Evolutionary conservation across 257 asterid genomes (phyloP).

Genomic region (Mentha longifolia): DNA sequence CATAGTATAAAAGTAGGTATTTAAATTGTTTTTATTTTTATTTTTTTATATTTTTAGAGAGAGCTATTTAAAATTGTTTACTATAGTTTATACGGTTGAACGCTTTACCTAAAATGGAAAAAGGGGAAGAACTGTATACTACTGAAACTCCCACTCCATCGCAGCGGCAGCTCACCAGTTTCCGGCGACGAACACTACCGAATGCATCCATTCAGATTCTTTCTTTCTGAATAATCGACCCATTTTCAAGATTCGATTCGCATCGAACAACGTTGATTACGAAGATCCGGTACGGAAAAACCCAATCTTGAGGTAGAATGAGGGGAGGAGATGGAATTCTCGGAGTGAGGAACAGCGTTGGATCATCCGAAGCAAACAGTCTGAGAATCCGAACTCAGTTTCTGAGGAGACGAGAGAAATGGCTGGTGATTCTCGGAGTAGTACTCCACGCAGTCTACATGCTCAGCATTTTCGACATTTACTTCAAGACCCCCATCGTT

Average conservation of each 20-base stretch:
- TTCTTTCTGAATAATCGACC: neutral
- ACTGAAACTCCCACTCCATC: slow-evolving; percentile 1
- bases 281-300: slow-evolving; percentile 37
- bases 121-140: neutral
- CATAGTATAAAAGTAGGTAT: too few relatives aligned
- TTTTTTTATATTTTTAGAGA: too few relatives aligned
- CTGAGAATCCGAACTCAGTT: slow-evolving; percentile 49
- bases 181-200: slow-evolving; percentile 24
- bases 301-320: slow-evolving; percentile 47
- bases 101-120: neutral
- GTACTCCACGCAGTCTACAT: slow-evolving; percentile 92
- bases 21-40: too few relatives aligned
- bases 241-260: slow-evolving; percentile 9
- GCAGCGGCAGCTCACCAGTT: slow-evolving; percentile 24
- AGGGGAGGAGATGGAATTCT: slow-evolving; percentile 64
- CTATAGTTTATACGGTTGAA: too few relatives aligned
- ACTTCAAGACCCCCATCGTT: slow-evolving; percentile 93
- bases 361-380: slow-evolving; percentile 45
- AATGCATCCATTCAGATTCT: slow-evolving; percentile 27
- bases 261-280: slow-evolving; percentile 1
- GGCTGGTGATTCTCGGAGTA: slow-evolving; percentile 90
- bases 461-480: slow-evolving; percentile 97
- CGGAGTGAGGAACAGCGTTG: slow-evolving; percentile 44
- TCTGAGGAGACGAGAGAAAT: slow-evolving; percentile 68
- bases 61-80: too few relatives aligned